Base-by-base conservation (phyloP, 352 stramenopile genomes). In the Phytophthora sp. region DNA sequence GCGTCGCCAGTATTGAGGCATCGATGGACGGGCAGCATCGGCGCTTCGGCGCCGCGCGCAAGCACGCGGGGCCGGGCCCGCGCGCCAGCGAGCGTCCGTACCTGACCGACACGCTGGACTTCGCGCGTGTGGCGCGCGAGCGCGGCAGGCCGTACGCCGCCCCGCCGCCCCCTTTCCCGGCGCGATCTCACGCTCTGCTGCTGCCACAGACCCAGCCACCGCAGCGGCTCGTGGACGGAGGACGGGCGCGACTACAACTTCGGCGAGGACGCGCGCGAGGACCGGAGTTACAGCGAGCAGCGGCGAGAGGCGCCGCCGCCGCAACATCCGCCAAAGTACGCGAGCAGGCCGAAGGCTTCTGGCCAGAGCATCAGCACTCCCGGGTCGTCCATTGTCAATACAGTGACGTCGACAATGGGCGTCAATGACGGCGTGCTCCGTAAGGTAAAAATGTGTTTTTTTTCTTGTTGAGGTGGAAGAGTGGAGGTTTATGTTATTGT, bases 301-400 rank as follows among this genome's bases (percentile, higher is more conserved):
- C 3, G 50, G 59, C 10, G 27, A 28, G 11, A 3, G 26, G 28
- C 35, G 12, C 1, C 1, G 38, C 8, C 32, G 20, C 30, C 31
- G n/a, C 18, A 54, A 35, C 5, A 34, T n/a, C 39, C 45, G 6
- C 20, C 15, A 27, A 73, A 74, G 23, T 74, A 74, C 37, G 34
- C 61, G 17, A 30, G 5, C 5, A 26, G 41, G 27, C 53, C 43
- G 7, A 72, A 63, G 32, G 55, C 69, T 26, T 72, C 60, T 48
- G 69, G 69, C 5, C 38, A 66, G 39, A 61, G 20, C 15, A 65
- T 78, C 24, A 31, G 42, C 31, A 28, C 38, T 15, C 69, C 69
- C 26, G 69, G 69, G 13, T 72, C 65, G 3, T 78, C 69, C 18
- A 65, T 78, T 5, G 28, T 57, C 10, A 26, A 18, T 17, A 9